Evolutionary conservation across 176 grass and related monocot genomes (phyloP).

Genomic region (Aegilops longissima): DNA sequence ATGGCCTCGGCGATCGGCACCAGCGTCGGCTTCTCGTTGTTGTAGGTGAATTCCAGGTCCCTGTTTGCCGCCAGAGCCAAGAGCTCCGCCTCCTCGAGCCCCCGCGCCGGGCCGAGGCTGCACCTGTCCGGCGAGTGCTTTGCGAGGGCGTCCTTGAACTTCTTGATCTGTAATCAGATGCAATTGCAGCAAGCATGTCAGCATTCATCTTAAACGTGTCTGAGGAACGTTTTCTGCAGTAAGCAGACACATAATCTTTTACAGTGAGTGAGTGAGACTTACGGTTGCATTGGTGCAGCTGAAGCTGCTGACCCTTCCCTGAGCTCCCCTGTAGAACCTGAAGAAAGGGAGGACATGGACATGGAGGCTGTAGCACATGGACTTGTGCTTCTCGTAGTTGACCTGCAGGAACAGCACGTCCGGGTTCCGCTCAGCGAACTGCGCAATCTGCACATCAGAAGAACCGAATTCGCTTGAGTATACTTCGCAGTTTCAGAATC

Average conservation of each 20-base stretch:
- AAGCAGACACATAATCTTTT: too few relatives aligned
- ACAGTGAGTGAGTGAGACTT: neutral
- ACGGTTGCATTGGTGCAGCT: constrained; percentile 98
- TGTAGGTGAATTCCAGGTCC: constrained; percentile 70
- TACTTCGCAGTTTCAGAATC: neutral
- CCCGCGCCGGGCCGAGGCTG: constrained; percentile 70
- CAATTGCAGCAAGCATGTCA: neutral
- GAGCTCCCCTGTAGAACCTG: constrained; percentile 81
- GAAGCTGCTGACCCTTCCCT: constrained; percentile 86
- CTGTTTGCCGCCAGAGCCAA: constrained; percentile 71
- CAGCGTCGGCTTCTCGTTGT: constrained; percentile 34
- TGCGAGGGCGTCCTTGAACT: constrained; percentile 82
- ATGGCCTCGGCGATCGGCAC: constrained; percentile 33
- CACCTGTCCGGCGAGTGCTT: constrained; percentile 78
- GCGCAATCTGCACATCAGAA: constrained; percentile 58
- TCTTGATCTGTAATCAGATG: constrained; percentile 70
- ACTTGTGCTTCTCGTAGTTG: constrained; percentile 87
- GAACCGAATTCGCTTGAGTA: neutral
- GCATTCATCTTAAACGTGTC: neutral
- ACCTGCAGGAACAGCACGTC: constrained; percentile 76
- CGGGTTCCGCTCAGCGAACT: constrained; percentile 66
- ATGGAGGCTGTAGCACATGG: constrained; percentile 92
- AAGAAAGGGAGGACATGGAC: constrained; percentile 97
- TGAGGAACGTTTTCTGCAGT: neutral
- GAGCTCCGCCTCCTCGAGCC: constrained; percentile 79